These are phyloP conservation scores for Tolypocladium tundrense DNA, from an alignment of 2,329 filamentous ascomycete species.

Conservation along the genomic window DNA sequence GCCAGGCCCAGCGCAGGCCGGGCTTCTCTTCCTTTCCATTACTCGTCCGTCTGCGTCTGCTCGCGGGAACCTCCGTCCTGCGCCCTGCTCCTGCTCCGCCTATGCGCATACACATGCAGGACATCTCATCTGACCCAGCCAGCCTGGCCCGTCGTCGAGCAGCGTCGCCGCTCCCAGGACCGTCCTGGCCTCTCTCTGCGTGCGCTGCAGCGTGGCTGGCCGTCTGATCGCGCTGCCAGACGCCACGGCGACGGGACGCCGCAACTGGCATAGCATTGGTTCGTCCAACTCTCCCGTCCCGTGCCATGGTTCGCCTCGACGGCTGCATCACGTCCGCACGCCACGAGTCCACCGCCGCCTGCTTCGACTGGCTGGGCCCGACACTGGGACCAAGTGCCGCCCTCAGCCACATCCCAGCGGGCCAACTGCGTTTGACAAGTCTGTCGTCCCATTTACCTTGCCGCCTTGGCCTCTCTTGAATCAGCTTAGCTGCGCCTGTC, in stretches of 20 bases:
- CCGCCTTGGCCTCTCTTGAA: neutral
- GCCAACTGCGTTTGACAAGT: neutral
- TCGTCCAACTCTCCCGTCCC: neutral
- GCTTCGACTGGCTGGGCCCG: neutral
- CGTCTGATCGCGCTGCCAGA: neutral
- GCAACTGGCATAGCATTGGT: neutral
- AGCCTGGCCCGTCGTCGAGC: neutral
- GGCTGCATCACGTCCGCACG: neutral
- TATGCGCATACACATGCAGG: neutral
- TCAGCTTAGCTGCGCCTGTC: neutral
- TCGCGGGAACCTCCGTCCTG: neutral
- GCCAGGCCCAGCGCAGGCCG: neutral
- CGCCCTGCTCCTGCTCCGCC: neutral
- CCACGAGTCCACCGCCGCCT: neutral
- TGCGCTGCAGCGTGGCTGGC: neutral
- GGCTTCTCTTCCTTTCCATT: neutral
- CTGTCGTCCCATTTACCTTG: neutral
- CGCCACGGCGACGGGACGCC: neutral
- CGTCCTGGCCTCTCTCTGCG: too few species aligned
- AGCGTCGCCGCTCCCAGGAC: neutral
- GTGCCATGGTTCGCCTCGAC: neutral
- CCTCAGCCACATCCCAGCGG: neutral
- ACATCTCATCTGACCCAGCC: neutral
- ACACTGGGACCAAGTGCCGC: neutral
- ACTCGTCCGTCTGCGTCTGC: neutral